phyloP scores from a whole-genome alignment of 805 yeast species.

The Cyberlindnera mrakii region DNA sequence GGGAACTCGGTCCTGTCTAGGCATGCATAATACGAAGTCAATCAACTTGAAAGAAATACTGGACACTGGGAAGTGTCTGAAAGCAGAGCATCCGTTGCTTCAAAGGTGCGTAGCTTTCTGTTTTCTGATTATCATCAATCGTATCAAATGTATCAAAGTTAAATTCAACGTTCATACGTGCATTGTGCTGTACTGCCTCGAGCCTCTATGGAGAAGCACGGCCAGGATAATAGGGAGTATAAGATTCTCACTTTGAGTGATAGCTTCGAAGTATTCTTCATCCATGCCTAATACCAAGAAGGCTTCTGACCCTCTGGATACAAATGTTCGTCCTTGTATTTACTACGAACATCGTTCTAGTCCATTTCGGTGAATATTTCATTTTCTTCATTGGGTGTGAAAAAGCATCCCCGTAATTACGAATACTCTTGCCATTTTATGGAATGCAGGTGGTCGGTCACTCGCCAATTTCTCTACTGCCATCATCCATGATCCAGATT shows the following conservation, averaged over 20 bases:
- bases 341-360: constrained; percentile 61
- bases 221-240: constrained; percentile 69
- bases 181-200: no score
- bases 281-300: constrained; percentile 67
- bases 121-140: no score
- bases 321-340: constrained; percentile 67
- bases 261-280: constrained; percentile 51
- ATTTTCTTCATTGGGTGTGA: constrained; percentile 71
- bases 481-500: no score
- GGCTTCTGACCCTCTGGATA: constrained; percentile 75
- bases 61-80: no score
- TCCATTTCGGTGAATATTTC: constrained; percentile 72
- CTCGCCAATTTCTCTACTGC: constrained; percentile 89
- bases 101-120: no score
- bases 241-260: constrained; percentile 56
- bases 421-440: constrained; percentile 71
- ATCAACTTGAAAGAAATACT: no score
- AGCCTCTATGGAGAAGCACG: constrained; percentile 31
- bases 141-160: no score
- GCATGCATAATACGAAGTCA: no score
- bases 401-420: constrained; percentile 70
- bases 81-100: no score
- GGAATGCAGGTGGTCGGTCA: constrained; percentile 72
- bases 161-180: no score
- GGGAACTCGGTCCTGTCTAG: no score